Evolutionary conservation across 441 rosid species (phyloP), one percentile per base, ranked within the genome.

Genomic region (Isatis lusitanica): DNA sequence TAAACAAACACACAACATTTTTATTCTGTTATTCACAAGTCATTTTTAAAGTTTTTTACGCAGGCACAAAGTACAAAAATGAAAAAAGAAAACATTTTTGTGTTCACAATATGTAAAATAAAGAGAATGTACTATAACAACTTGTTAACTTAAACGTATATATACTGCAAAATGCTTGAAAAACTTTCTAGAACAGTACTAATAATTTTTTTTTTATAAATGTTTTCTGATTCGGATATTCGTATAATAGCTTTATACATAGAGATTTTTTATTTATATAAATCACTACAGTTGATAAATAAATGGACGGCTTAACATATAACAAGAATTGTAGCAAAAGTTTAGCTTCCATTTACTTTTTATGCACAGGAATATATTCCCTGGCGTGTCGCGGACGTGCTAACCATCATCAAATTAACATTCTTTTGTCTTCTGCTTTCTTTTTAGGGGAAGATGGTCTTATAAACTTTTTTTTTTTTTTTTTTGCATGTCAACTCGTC

Each of bases 351-450:
- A 39, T 46, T 73, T 48, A 26, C 30, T 38, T 35, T 56, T 73
- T 0, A 28, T 31, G 35, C 13, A 15, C 16, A 43, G n/a, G 72
- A 58, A 40, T 66, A 59, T 66, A 21, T 26, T 38, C 60, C 17
- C 60, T 74, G 67, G 73, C 78, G 48, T 38, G 73, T 66, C 62
- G 63, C 42, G 0, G 21, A 68, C 78, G 78, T 74, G 74, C 68
- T 5, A 51, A 31, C 63, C 78, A 68, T 68, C 48, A 74, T 66
- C 67, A 74, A 38, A 16, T 39, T 57, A 33, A 58, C 68, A 47
- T 39, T 66, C 8, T 48, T 73, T 74, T 63, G 12, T 63, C 62
- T 40, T 26, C 55, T 33, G 61, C 57, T 63, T 31, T 53, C 40
- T 31, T 52, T 56, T 46, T n/a, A 53, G 18, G n/a, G 39, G 76